Evolutionary conservation across 2,329 filamentous ascomycete species (phyloP), one percentile per base, ranked within the genome.

Genomic region (Aspergillus carbonarius): DNA sequence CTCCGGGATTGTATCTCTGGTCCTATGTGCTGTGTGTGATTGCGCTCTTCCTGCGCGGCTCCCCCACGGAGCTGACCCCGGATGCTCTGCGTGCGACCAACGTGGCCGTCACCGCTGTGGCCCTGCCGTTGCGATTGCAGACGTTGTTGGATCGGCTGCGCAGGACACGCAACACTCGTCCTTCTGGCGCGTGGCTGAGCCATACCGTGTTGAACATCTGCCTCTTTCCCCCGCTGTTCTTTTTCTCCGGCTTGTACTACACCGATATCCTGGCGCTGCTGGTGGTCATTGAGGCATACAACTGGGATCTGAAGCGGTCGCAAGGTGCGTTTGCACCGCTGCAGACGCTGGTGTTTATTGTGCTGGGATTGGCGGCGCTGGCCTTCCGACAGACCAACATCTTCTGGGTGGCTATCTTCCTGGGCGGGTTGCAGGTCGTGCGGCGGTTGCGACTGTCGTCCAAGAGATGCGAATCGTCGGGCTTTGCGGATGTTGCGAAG

Each of bases 181-280:
- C 68, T 60, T 56, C 70, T 55, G 62, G 67, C 51, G 68, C 74
- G 15, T 73, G 72, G 66, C 51, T 76, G 47, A 75, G 71, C 59
- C 74, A 76, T 64, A 73, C 71, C 1, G 89, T 88, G 2, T 70
- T 95, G 64, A 96, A 97, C 65, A 85, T 96, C 40, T 86, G 86
- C 17, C 79, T 96, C 0, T 97, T 98, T 62, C 95, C 95, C 0
- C 85, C 93, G 0, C 74, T 99, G 0, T 97, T 96, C 81, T 99
- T 99, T 82, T 99, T 99, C 75, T 95, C 92, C 0, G 92, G 86
- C 0, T 80, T 99, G 7, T 99, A 96, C 74, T 99, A 99, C 74
- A 99, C 95, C 0, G 95, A 99, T 73, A 84, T 97, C 2, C 82
- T 90, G 52, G 96, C 93, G 0, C 90, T 92, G 0, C 79, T 90